These are phyloP conservation scores for Ramalina peruviana DNA, from an alignment of 495 filamentous ascomycete species.

Conservation along the genomic window DNA sequence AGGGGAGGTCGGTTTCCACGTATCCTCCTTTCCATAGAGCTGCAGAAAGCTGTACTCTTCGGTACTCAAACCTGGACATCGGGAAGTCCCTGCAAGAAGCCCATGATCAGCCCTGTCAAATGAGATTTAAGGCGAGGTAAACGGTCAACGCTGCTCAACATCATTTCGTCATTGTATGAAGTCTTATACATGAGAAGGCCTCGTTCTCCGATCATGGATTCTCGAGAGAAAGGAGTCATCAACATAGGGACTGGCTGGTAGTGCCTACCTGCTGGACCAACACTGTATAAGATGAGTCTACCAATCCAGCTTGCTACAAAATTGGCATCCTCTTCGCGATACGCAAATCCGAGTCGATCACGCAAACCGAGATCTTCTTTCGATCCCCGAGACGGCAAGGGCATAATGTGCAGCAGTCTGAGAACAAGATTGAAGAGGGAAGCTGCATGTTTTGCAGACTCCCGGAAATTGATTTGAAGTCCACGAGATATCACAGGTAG, in stretches of 20 bases:
- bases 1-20: constrained; percentile 46
- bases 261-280: constrained; percentile 17
- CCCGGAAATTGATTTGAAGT: constrained; percentile 48
- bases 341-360: constrained; percentile 47
- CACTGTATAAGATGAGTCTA: constrained; percentile 62
- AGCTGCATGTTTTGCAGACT: constrained; percentile 46
- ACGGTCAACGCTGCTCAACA: too few species aligned
- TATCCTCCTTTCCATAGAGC: constrained; percentile 47
- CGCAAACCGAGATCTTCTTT: constrained; percentile 62
- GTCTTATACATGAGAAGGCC: too few species aligned
- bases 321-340: constrained; percentile 45
- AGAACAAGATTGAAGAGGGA: constrained; percentile 76
- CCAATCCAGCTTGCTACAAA: constrained; percentile 68
- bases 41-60: constrained; percentile 65
- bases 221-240: too few species aligned
- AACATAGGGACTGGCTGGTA: too few species aligned
- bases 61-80: constrained; percentile 54
- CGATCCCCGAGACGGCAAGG: constrained; percentile 59
- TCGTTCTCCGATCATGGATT: too few species aligned
- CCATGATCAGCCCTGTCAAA: too few species aligned
- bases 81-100: constrained; percentile 18
- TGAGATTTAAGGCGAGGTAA: too few species aligned
- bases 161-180: too few species aligned
- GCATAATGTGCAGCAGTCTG: constrained; percentile 54
- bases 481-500: constrained; percentile 59